These are phyloP conservation scores for Barbarea vulgaris DNA, from an alignment of 345 rosid genomes.

Conservation along the genomic window DNA sequence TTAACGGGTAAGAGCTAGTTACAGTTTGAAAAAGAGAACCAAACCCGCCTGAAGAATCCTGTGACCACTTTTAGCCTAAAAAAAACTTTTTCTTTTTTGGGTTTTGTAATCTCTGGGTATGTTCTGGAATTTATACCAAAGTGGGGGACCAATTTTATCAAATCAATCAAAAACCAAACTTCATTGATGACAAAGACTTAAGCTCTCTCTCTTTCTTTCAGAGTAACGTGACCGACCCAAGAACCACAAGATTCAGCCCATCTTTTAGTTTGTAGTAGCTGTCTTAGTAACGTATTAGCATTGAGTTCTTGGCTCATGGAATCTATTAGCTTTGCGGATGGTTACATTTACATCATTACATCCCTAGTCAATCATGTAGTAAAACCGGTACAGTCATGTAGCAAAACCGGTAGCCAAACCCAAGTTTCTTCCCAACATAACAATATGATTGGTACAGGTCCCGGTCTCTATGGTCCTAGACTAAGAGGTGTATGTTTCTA, in stretches of 20 bases:
- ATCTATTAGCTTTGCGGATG: slow-evolving; percentile 19
- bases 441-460: slow-evolving; percentile 28
- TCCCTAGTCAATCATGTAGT: not conserved
- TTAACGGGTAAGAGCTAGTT: slow-evolving; percentile 35
- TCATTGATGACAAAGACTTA: slow-evolving; percentile 40
- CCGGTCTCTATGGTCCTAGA: slow-evolving; percentile 21
- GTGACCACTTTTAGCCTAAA: slow-evolving; percentile 35
- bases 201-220: slow-evolving; percentile 10
- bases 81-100: slow-evolving; percentile 19
- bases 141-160: slow-evolving; percentile 41
- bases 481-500: slow-evolving; percentile 10
- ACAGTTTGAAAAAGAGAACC: slow-evolving; percentile 41
- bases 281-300: slow-evolving; percentile 26
- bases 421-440: slow-evolving; percentile 5
- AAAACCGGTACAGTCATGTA: not conserved
- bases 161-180: slow-evolving; percentile 39
- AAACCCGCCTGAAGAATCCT: slow-evolving; percentile 42
- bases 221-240: slow-evolving; percentile 39
- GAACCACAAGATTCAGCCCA: slow-evolving; percentile 38
- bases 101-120: slow-evolving; percentile 26
- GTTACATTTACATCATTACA: slow-evolving; percentile 23
- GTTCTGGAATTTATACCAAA: slow-evolving; percentile 36
- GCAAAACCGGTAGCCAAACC: not conserved
- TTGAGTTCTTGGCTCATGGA: slow-evolving; percentile 20
- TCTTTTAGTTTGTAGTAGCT: slow-evolving; percentile 33